These are phyloP conservation scores for Rhizopogon salebrosus DNA, from an alignment of 768 basidiomycete genomes.

Conservation along the genomic window DNA sequence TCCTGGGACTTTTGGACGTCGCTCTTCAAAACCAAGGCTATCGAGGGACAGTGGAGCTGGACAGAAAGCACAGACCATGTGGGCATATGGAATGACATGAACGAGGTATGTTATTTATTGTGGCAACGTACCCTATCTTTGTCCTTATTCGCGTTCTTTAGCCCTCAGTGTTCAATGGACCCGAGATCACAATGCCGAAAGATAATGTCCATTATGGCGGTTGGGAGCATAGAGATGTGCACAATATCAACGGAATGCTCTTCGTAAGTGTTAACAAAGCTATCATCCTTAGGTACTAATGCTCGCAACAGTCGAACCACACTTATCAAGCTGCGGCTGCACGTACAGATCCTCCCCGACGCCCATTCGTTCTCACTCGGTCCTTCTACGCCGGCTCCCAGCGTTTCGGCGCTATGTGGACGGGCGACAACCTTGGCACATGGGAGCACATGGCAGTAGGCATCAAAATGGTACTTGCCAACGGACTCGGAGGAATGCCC, in stretches of 20 bases:
- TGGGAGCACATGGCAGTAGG: slow-evolving; percentile 98
- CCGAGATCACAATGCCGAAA: slow-evolving; percentile 83
- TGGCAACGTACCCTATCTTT: background rate
- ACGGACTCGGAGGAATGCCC: slow-evolving; percentile 85
- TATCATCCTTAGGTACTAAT: background rate
- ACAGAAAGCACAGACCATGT: slow-evolving; percentile 75
- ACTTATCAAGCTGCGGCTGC: slow-evolving; percentile 76
- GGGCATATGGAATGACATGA: slow-evolving; percentile 99
- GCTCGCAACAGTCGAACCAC: slow-evolving; percentile 61
- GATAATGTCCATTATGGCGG: slow-evolving; percentile 84
- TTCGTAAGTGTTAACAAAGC: slow-evolving; percentile 45
- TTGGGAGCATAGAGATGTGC: slow-evolving; percentile 97
- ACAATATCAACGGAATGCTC: slow-evolving; percentile 98
- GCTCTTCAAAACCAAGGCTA: slow-evolving; percentile 64
- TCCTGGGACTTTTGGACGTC: slow-evolving; percentile 89
- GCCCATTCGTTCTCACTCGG: slow-evolving; percentile 95
- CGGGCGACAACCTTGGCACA: slow-evolving; percentile 94
- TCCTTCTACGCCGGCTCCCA: slow-evolving; percentile 96
- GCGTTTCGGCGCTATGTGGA: slow-evolving; percentile 97
- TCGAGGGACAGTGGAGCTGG: slow-evolving; percentile 66
- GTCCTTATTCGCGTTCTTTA: slow-evolving; percentile 20
- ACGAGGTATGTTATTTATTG: slow-evolving; percentile 58
- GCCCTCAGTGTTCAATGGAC: slow-evolving; percentile 99
- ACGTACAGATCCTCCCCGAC: slow-evolving; percentile 68
- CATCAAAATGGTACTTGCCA: slow-evolving; percentile 87